Percentiles rank a stretch among this genome's conserved stretches.
Conservation (phyloP, 805 yeast species). For the Nakazawaea wickerhamii region DNA sequence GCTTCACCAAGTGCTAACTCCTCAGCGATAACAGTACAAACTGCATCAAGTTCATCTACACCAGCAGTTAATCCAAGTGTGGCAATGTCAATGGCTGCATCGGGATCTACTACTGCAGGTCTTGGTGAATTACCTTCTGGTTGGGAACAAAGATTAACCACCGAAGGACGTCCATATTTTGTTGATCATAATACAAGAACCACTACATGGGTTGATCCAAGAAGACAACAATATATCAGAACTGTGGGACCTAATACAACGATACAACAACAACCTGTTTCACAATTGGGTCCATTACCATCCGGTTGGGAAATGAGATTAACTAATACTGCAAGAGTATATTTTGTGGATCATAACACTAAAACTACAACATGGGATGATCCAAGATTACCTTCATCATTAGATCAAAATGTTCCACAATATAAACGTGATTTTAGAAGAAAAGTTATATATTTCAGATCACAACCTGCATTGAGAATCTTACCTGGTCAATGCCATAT, state of each 20-base stretch:
- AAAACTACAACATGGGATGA: slow-evolving; percentile 99
- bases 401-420: slow-evolving; percentile 98
- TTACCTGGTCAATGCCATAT: slow-evolving; percentile 98
- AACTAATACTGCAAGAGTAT: slow-evolving; percentile 97
- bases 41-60: slow-evolving; percentile 25
- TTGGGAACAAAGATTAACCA: slow-evolving; percentile 98
- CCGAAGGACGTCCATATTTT: slow-evolving; percentile 96
- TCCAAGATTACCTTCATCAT: slow-evolving; percentile 93
- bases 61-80: slow-evolving; percentile 38
- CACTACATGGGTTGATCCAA: slow-evolving; percentile 99
- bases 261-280: slow-evolving; percentile 95
- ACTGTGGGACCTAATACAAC: slow-evolving; percentile 89
- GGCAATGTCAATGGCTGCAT: slow-evolving; percentile 51
- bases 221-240: slow-evolving; percentile 97
- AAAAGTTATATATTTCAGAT: slow-evolving; percentile 93
- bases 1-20: slow-evolving; percentile 29
- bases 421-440: slow-evolving; percentile 98
- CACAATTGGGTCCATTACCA: slow-evolving; percentile 96
- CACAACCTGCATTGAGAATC: slow-evolving; percentile 96
- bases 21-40: slow-evolving; percentile 23
- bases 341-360: slow-evolving; percentile 98
- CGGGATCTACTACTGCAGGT: slow-evolving; percentile 91
- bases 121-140: slow-evolving; percentile 97
- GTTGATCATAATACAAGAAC: slow-evolving; percentile 99
- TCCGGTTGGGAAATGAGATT: slow-evolving; percentile 99